Evolutionary conservation across 2,329 filamentous ascomycete species (phyloP), one percentile per base, ranked within the genome.

Genomic region (Teratosphaeria zuluensis): DNA sequence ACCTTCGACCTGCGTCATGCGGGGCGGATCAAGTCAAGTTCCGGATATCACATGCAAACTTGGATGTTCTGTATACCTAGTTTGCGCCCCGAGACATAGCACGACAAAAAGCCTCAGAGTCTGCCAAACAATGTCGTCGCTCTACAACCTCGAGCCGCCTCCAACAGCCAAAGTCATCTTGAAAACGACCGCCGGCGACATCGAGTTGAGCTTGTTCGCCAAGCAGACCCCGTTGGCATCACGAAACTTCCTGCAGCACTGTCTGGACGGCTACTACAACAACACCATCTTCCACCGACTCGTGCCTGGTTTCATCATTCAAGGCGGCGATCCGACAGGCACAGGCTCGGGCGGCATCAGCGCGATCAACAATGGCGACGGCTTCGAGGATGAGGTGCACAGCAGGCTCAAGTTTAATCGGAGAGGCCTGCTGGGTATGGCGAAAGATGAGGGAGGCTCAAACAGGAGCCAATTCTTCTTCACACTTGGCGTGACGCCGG

Each of bases 391-490:
- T 77, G 94, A 99, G 72, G 88, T 96, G 65, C 92, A 97, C 74
- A 90, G 87, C 66, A 83, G 94, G 33, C 79, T 99, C 65, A 95
- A 95, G 73, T 97, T 94, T 79, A 97, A 95, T 68, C 81, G 94
- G 54, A 82, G 94, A 61, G 94, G 94, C 0, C 76, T 97, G 66
- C 75, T 99, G 66, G 94, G 89, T n/a, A 96, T 97, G 91, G 94
- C 94, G 31, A 97, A 97, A 73, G 87, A 89, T 61, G 87, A 91
- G 82, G 32, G 81, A 16, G 62, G 92, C 68, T 89, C 89, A 57
- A 97, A 97, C 76, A 89, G 90, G 35, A 96, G 90, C 73, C 94
- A 99, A 74, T 97, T 97, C 79, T 99, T 99, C 77, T 86, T 99
- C 62, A 97, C 94, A 0, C 76, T 99, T 56, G 91, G 85, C 63